Evolutionary conservation across 805 yeast species (phyloP).

Genomic region (Kazachstania kunashirensis): DNA sequence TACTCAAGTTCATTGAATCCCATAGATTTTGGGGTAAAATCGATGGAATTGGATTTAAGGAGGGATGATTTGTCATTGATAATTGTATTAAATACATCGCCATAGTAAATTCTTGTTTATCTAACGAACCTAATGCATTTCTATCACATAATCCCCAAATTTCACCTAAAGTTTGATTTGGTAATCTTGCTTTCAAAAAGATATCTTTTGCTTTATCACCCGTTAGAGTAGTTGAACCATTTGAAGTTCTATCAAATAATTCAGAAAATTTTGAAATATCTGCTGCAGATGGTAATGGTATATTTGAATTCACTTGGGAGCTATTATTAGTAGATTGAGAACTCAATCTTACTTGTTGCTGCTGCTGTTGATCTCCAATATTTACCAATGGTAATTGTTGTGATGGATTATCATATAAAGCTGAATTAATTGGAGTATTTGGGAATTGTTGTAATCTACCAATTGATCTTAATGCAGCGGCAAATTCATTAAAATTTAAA

Average conservation of each 20-base stretch:
- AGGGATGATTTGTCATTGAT: slow-evolving; percentile 51
- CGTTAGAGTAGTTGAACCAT: slow-evolving; percentile 43
- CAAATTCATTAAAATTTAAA: slow-evolving; percentile 69
- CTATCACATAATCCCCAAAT: slow-evolving; percentile 87
- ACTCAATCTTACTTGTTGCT: not conserved
- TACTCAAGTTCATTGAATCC: slow-evolving; percentile 25
- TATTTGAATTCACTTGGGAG: slow-evolving; percentile 12
- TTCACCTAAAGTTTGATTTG: slow-evolving; percentile 66
- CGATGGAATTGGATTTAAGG: slow-evolving; percentile 46
- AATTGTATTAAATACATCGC: slow-evolving; percentile 91
- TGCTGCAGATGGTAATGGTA: slow-evolving; percentile 45
- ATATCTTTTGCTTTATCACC: slow-evolving; percentile 81
- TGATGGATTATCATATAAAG: slow-evolving; percentile 26
- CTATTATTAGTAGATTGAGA: slow-evolving; percentile 1
- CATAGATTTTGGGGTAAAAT: slow-evolving; percentile 36
- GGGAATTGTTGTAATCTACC: slow-evolving; percentile 73
- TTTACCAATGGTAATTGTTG: slow-evolving; percentile 3
- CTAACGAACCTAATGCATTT: slow-evolving; percentile 60
- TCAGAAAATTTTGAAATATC: slow-evolving; percentile 60
- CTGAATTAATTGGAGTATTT: slow-evolving; percentile 37
- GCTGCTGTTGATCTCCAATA: not conserved
- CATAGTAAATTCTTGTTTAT: slow-evolving; percentile 67
- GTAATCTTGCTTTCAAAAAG: slow-evolving; percentile 79
- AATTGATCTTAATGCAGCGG: slow-evolving; percentile 78
- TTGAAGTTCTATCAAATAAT: slow-evolving; percentile 55